Evolutionary conservation across 441 rosid species (phyloP), one percentile per base, ranked within the genome.

Genomic region (Melastoma candidum): DNA sequence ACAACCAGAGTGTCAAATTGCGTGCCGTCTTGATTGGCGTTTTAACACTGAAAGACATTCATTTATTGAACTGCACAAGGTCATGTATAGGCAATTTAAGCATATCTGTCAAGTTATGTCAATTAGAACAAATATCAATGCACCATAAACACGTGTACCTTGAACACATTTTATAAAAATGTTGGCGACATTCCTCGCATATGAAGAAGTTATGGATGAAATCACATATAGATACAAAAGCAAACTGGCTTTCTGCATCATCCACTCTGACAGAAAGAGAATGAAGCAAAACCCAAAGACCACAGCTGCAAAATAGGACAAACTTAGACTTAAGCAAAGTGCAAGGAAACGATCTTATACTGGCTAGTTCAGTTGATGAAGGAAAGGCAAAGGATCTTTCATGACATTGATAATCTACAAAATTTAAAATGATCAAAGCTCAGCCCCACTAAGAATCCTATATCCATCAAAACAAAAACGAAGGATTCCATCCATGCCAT

Each of bases 261-360:
- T 80, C 95, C 51, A 86, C 70, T 60, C 93, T 79, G 64, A 93
- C 90, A 24, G 99, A 84, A 47, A 93, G 83, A 7, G 99, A 93
- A 81, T 93, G 99, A 63, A 93, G 61, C 54, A 93, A 80, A 66
- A 89, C 85, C 99, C 99, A 93, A 68, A 93, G 75, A 8, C 99
- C 99, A 52, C 99, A 93, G 76, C 99, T 93, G 80, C 77, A 83
- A 55, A 61, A 47, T 10, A 3, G 41, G 41, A 4, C 41, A 32
- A 4, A 32, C 8, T 29, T 32, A 32, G 41, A 32, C 7, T 3
- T 32, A 32, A 32, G 8, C 3, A 32, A 8, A 6, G 8, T 32
- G 41, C 22, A 17, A 17, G 22, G 22, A 17, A 17, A 17, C 22
- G 22, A 17, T 32, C 41, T 32, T 32, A 6, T 32, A 32, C 41